phyloP scores from a whole-genome alignment of 2,329 filamentous ascomycete species.

The Chaetomiaceae sp. region DNA sequence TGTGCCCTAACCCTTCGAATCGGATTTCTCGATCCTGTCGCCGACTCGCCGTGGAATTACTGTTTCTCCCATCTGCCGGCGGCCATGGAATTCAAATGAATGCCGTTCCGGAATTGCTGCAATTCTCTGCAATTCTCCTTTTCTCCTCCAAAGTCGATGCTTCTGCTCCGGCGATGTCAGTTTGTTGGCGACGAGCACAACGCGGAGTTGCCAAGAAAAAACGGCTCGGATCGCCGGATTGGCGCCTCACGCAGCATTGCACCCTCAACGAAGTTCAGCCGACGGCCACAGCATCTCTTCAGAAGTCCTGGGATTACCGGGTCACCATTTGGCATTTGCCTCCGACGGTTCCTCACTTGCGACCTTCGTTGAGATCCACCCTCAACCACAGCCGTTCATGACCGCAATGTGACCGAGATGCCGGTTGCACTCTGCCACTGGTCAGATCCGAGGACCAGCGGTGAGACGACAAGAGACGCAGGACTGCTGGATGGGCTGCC shows the following conservation, averaged over 20 bases:
- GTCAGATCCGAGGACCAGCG: background rate
- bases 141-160: background rate
- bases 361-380: too few species aligned
- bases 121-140: background rate
- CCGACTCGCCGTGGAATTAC: too few species aligned
- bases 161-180: background rate
- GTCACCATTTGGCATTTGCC: too few species aligned
- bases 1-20: too few species aligned
- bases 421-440: background rate
- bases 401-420: too few species aligned
- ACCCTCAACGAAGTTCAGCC: background rate
- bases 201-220: slow-evolving; percentile 4
- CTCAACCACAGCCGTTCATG: too few species aligned
- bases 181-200: background rate
- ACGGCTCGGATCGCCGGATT: background rate
- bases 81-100: background rate
- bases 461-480: background rate
- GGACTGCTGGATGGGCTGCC: background rate
- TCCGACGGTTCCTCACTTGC: background rate
- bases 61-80: background rate
- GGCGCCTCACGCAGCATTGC: background rate
- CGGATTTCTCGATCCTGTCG: too few species aligned
- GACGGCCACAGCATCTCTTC: background rate
- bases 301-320: background rate
- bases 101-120: background rate